Base-by-base conservation (phyloP, 208 protist genomes). In the Kentomonas sorsogonicus region DNA sequence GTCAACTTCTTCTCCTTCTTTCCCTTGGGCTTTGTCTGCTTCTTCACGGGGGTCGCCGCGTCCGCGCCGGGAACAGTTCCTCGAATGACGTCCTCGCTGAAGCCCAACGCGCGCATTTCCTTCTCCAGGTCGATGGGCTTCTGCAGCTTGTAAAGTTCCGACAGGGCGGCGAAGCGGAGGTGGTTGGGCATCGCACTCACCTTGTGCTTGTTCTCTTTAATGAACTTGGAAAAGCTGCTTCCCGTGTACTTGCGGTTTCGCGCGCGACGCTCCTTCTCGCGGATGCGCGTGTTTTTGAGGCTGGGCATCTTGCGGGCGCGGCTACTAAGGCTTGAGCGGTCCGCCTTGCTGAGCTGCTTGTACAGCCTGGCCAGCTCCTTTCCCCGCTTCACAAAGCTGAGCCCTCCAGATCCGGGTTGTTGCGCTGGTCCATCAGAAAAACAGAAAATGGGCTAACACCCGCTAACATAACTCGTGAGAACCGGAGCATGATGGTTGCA, bases 371-470 rank as follows among this genome's bases (percentile, higher is more conserved):
- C 85, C 40, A 91, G 71, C 41, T 80, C 61, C 11, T 69, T 62
- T 2, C 73, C 87, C 2, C 87, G 77, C 41, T 86, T 72, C 1
- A 53, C 72, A 36, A 91, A 87, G 40, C 79, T 57, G 29, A 79
- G 59, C 16, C 83, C 87, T 88, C 70, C 40, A 94, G 69, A 3
- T 58, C 66, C 3, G 87, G 79, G 63, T 94, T 90, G 58, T 72
- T 90, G 66, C 86, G 88, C 58, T 94, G 80, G 48, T 94, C 87
- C 79, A 91, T 94, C 58, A 94, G 61, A 43, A 94, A 94, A 31
- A 94, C 60, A 20, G 87, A 79, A 65, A 89, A 94, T 15, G 84
- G 87, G 71, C 87, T 94, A 54, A 94, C 76, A 23, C 69, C 81
- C 20, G 68, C 70, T 11, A 85, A 63, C 18, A 86, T 13, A n/a